phyloP scores from a whole-genome alignment of 805 yeast species.

The Candida gorgasii region DNA sequence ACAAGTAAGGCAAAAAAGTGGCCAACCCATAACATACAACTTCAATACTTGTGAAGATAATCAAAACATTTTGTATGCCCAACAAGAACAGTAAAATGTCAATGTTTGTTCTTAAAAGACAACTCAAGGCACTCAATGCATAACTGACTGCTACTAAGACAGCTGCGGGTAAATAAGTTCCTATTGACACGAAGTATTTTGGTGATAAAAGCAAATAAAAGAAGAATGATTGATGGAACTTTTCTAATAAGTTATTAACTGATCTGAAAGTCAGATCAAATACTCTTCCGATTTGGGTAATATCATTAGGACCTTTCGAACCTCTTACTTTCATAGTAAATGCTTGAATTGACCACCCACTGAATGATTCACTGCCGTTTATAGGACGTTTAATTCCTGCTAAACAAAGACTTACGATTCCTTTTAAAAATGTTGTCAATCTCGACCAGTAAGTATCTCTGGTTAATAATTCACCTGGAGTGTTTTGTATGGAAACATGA shows the following conservation, averaged over 20 bases:
- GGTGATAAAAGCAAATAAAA: slow-evolving; percentile 85
- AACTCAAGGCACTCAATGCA: slow-evolving; percentile 65
- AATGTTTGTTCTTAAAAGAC: slow-evolving; percentile 48
- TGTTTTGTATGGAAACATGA: slow-evolving; percentile 63
- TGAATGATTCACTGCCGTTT: slow-evolving; percentile 84
- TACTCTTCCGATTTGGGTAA: slow-evolving; percentile 89
- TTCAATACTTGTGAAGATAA: slow-evolving; percentile 31
- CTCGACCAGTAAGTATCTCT: slow-evolving; percentile 55
- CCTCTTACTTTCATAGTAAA: slow-evolving; percentile 75
- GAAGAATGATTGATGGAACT: slow-evolving; percentile 95
- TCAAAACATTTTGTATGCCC: slow-evolving; percentile 24
- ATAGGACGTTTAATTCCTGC: slow-evolving; percentile 62
- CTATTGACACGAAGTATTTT: slow-evolving; percentile 82
- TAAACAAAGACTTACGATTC: slow-evolving; percentile 66
- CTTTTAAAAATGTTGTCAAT: slow-evolving; percentile 56
- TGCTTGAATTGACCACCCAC: slow-evolving; percentile 96
- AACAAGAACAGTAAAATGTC: slow-evolving; percentile 20
- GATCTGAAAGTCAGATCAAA: slow-evolving; percentile 86
- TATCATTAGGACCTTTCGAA: slow-evolving; percentile 60
- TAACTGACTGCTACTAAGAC: slow-evolving; percentile 67
- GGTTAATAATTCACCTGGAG: slow-evolving; percentile 46
- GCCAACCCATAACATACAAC: slow-evolving; percentile 23
- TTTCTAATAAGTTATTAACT: slow-evolving; percentile 88
- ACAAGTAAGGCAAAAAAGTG: slow-evolving; percentile 27
- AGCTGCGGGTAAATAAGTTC: slow-evolving; percentile 88